Evolutionary conservation across 768 basidiomycete genomes (phyloP).

Genomic region (Melanogaster broomeanus): DNA sequence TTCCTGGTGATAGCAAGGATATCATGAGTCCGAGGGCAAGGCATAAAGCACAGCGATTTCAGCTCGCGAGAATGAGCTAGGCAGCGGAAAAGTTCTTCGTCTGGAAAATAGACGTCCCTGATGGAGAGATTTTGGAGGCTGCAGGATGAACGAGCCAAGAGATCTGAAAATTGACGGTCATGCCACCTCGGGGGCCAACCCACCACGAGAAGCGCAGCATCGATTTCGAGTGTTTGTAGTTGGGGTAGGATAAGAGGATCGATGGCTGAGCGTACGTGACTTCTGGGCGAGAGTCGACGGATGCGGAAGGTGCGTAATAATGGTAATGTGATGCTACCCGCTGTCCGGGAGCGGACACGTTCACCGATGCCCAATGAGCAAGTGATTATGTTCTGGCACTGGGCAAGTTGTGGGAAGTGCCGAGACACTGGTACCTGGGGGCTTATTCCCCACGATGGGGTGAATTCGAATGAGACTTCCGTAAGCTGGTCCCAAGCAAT

Average conservation of each 20-base stretch:
- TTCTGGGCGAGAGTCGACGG: conserved; percentile 20
- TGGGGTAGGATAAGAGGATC: conserved; percentile 23
- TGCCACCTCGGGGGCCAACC: conserved; percentile 5
- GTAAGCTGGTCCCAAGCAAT: too few species aligned
- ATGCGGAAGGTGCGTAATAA: conserved; percentile 22
- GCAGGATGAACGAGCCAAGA: conserved; percentile 17
- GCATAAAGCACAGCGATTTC: conserved; percentile 18
- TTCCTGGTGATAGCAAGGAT: conserved; percentile 8
- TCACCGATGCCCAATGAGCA: conserved; percentile 24
- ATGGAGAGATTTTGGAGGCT: conserved; percentile 14
- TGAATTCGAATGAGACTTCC: too few species aligned
- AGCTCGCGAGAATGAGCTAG: conserved; percentile 14
- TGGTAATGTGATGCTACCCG: conserved; percentile 16
- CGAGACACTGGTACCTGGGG: conserved; percentile 20
- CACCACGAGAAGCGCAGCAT: conserved; percentile 19
- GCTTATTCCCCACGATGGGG: too few species aligned
- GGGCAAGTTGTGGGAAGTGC: conserved; percentile 14
- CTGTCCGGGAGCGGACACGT: not conserved
- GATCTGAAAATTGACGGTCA: conserved; percentile 10
- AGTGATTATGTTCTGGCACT: conserved; percentile 20
- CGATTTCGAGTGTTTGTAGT: conserved; percentile 20
- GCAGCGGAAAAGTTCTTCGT: conserved; percentile 20
- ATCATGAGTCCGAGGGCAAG: conserved; percentile 16
- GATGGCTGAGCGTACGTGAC: conserved; percentile 17
- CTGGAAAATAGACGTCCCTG: conserved; percentile 14